Percentiles rank a stretch among this genome's conserved stretches.
Conservation (phyloP, 768 basidiomycete genomes). For the Panus rudis region DNA sequence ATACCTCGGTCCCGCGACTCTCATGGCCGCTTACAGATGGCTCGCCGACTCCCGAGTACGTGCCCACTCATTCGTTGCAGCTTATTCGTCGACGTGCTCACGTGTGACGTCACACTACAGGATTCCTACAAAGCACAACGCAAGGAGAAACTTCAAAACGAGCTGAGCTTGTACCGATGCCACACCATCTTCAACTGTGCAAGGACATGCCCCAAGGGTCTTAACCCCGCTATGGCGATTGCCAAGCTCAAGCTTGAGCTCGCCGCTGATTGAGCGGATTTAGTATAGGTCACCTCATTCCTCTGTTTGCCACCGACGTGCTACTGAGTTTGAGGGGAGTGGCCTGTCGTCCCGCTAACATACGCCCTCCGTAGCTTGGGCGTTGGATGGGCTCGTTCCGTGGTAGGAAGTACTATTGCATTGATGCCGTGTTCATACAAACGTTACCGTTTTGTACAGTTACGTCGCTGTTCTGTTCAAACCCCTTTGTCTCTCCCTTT, state of each 20-base stretch:
- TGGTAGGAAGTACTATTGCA: too few relatives aligned
- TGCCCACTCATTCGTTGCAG: constrained; percentile 9
- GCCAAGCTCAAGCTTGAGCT: constrained; percentile 91
- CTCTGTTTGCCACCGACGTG: too few relatives aligned
- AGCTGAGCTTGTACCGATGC: constrained; percentile 94
- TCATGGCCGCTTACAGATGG: constrained; percentile 98
- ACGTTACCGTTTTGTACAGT: too few relatives aligned
- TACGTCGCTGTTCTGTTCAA: too few relatives aligned
- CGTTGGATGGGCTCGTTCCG: too few relatives aligned
- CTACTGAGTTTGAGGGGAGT: too few relatives aligned
- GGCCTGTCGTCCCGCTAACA: too few relatives aligned
- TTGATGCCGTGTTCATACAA: too few relatives aligned
- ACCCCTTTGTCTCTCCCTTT: too few relatives aligned
- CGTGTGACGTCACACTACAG: constrained; percentile 27
- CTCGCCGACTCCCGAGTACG: constrained; percentile 91
- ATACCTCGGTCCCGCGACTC: constrained; percentile 93
- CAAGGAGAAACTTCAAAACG: constrained; percentile 91
- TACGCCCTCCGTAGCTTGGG: too few relatives aligned
- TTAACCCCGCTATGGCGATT: constrained; percentile 89
- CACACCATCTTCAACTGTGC: constrained; percentile 99
- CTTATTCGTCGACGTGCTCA: neutral
- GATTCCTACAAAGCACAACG: constrained; percentile 74
- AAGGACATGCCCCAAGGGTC: constrained; percentile 94
- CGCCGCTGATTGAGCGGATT: too few relatives aligned
- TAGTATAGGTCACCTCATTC: too few relatives aligned